Evolutionary conservation across 208 protist genomes (phyloP), one percentile per base, ranked within the genome.

Genomic region (Wallacemonas sp.): DNA sequence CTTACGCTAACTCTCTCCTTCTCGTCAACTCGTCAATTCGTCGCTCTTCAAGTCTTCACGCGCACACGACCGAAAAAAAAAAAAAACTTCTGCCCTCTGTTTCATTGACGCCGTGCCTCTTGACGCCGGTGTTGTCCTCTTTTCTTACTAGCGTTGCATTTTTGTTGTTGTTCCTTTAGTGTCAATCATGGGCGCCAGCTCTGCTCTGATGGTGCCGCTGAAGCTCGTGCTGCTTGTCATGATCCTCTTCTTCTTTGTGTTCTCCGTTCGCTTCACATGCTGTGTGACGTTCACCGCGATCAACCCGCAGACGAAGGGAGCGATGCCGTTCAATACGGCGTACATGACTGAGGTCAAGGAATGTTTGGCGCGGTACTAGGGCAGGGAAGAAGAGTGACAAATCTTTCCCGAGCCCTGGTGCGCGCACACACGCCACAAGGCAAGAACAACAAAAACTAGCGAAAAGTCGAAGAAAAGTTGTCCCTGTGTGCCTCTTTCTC

Each of bases 271-370:
- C 33, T 74, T 81, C 20, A 84, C 70, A 14, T 94, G 88, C 65
- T 94, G 88, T 45, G 54, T 77, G 26, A 77, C 85, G 57, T 94
- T 94, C 70, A 83, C 82, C 26, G 80, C 81, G 22, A 65, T 76
- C 20, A 84, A 74, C 49, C 82, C 86, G 2, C 79, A 82, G 45
- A 74, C 70, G 1, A 57, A 67, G 0, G 72, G 57, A 5, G 75
- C 76, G 7, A 39, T 68, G 12, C 66, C 72, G 5, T 88, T 92
- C 66, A 82, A 85, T 20, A 45, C 23, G 1, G 72, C 33, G 0
- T 92, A 92, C 55, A 63, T 76, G 38, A 39, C 67, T 3, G 81
- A 89, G 54, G 67, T 93, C 25, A 20, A 61, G 39, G 57, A 59
- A 4, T 93, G 87, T 32, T 41, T 91, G 22, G 36, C 46, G 28